phyloP scores from a whole-genome alignment of 2,329 filamentous ascomycete species.

The Microcyclospora tardicrescens region DNA sequence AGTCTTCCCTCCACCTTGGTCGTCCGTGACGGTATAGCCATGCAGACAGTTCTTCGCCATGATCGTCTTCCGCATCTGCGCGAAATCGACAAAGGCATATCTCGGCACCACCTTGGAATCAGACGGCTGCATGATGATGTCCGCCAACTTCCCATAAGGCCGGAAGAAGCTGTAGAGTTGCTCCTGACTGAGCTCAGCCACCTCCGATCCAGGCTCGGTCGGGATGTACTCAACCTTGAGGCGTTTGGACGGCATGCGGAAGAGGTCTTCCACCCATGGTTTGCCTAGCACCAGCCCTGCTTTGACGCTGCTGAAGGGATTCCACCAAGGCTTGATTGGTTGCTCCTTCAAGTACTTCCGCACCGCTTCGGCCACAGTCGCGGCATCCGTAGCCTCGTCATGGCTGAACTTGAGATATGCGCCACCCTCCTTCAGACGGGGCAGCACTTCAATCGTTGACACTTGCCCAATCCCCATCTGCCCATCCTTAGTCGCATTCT shows the following conservation, averaged over 20 bases:
- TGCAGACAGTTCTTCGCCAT: conserved; percentile 91
- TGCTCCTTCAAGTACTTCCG: conserved; percentile 51
- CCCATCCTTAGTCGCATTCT: conserved; percentile 25
- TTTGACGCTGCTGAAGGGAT: conserved; percentile 59
- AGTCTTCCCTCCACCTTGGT: conserved; percentile 57
- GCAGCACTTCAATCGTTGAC: conserved; percentile 67
- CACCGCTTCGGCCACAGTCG: conserved; percentile 49
- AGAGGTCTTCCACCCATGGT: conserved; percentile 90
- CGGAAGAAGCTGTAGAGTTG: conserved; percentile 76
- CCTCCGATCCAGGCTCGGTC: conserved; percentile 53
- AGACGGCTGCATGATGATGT: conserved; percentile 69
- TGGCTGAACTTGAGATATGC: conserved; percentile 78
- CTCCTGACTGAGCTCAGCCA: conserved; percentile 73
- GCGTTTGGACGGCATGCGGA: conserved; percentile 62
- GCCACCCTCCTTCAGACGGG: conserved; percentile 79
- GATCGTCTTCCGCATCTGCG: conserved; percentile 58
- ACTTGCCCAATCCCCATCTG: conserved; percentile 28
- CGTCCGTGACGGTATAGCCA: conserved; percentile 58
- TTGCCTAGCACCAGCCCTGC: conserved; percentile 65
- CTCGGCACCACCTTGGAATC: conserved; percentile 77
- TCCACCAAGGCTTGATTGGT: conserved; percentile 81
- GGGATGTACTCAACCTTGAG: conserved; percentile 78
- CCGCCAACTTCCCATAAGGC: conserved; percentile 76
- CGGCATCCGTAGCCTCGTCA: conserved; percentile 32
- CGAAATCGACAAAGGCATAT: conserved; percentile 69